phyloP scores from a whole-genome alignment of 2,329 filamentous ascomycete genomes.

The Coniochaeta sp. region DNA sequence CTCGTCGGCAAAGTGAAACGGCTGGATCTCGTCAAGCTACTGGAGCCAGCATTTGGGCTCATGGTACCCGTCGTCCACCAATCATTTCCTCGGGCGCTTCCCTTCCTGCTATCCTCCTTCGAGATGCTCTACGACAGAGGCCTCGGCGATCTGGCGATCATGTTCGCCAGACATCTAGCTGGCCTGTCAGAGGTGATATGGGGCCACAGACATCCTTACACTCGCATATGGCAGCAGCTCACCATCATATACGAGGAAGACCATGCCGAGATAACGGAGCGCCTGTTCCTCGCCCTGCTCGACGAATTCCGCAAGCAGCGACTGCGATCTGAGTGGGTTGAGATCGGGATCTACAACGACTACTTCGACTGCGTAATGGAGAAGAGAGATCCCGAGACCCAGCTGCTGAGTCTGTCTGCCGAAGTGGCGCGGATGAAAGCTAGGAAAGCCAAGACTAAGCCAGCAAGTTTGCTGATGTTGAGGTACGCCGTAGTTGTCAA shows the following conservation, averaged over 20 bases:
- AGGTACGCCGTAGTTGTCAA: neutral
- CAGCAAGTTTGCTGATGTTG: neutral
- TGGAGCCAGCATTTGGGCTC: constrained; percentile 6
- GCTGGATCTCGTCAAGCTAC: constrained; percentile 5
- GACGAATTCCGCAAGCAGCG: neutral
- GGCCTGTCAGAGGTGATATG: neutral
- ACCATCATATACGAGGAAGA: neutral
- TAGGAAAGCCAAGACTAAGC: neutral
- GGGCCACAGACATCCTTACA: constrained; percentile 4
- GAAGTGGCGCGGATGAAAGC: neutral
- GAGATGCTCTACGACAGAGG: constrained; percentile 3
- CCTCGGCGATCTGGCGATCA: constrained; percentile 1
- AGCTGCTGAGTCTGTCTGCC: neutral
- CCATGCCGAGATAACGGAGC: neutral
- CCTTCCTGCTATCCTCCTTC: constrained; percentile 5
- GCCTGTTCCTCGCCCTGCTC: neutral
- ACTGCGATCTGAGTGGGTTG: neutral
- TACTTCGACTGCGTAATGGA: neutral
- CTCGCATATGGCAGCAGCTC: constrained; percentile 5
- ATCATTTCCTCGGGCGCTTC: constrained; percentile 3
- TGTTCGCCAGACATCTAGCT: constrained; percentile 3
- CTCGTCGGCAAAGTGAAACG: constrained; percentile 1
- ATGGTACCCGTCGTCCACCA: constrained; percentile 4
- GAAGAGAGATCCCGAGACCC: neutral
- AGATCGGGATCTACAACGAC: neutral